Base-by-base conservation (phyloP, 805 yeast species). In the Priceomyces melissophilus region DNA sequence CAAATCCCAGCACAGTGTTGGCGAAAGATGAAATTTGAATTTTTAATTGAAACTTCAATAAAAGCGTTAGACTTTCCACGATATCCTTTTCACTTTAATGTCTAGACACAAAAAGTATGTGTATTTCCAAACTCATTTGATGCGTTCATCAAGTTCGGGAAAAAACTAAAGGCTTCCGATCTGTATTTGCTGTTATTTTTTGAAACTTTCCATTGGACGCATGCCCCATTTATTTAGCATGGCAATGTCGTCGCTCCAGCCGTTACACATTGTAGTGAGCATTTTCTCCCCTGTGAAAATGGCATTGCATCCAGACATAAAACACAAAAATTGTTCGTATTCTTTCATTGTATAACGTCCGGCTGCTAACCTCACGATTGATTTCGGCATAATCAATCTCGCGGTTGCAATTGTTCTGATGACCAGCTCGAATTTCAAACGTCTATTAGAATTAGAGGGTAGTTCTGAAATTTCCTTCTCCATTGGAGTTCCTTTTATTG, bases 321-420 rank as follows among this genome's bases (percentile, higher is more conserved):
- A 85, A 48, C 90, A 82, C 52, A 85, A 58, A 42, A 81, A 75
- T 57, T 85, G 93, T 50, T 85, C 89, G 42, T 75, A 65, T 51
- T 85, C 90, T 48, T 78, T 81, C 90, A 85, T 84, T 14, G 88
- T 81, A 57, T 83, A 82, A 46, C 93, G 72, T 0, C 93, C 93
- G 6, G 93, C 93, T 2, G 91, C 89, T 38, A 85, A 66, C 46
- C 93, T 71, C 44, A 85, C 77, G 37, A 84, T 83, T 1, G 85
- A 67, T 31, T 65, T 64, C 1, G 93, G 93, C 89, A 85, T 85
- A 27, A 81, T 63, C 15, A 85, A 58, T 48, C 93, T 72, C 0
- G 90, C 91, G 2, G 90, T 82, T 2, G 90, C 85, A 44, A 85
- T 72, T 3, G 90, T 83, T 58, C 83, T 73, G 26, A 85, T 61